Conservation (phyloP, 768 basidiomycete genomes). For the Mycena filopes region DNA sequence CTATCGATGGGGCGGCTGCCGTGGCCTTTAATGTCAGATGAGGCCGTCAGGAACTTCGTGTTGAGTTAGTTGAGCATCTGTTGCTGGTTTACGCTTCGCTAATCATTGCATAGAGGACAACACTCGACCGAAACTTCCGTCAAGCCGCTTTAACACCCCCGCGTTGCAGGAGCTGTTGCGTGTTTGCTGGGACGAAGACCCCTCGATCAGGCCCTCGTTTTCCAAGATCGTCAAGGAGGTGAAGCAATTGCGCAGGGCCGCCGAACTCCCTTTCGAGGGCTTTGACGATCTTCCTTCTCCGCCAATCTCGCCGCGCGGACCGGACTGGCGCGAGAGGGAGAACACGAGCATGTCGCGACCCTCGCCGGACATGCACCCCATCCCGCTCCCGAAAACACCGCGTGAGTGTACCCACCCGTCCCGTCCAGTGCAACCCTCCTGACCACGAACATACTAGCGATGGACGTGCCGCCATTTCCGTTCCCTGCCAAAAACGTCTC, state of each 20-base stretch:
- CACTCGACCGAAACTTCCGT: slow-evolving; percentile 61
- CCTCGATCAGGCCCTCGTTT: slow-evolving; percentile 63
- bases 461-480: slow-evolving; percentile 27
- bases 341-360: slow-evolving; percentile 28
- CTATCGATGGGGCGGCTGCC: slow-evolving; percentile 70
- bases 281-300: slow-evolving; percentile 42
- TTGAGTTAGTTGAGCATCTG: slow-evolving; percentile 49
- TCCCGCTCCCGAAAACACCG: slow-evolving; percentile 39
- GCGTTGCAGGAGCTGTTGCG: slow-evolving; percentile 57
- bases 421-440: no score
- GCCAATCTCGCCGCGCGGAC: slow-evolving; percentile 29
- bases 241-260: slow-evolving; percentile 52
- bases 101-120: slow-evolving; percentile 52
- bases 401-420: slow-evolving; percentile 36
- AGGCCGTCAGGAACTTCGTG: slow-evolving; percentile 61
- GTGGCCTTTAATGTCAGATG: slow-evolving; percentile 63
- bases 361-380: slow-evolving; percentile 54
- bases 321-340: slow-evolving; percentile 30
- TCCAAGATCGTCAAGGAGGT: slow-evolving; percentile 56
- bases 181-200: slow-evolving; percentile 66
- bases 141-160: slow-evolving; percentile 44
- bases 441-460: slow-evolving; percentile 15
- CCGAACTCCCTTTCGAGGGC: slow-evolving; percentile 40
- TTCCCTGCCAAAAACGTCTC: slow-evolving; percentile 7
- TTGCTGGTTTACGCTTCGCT: slow-evolving; percentile 1